A percentile compares a stretch with the other conserved stretches of the same genome.
These are phyloP conservation scores for Flaveria floridana DNA, from an alignment of 140 eudicot species.

Conservation along the genomic window DNA sequence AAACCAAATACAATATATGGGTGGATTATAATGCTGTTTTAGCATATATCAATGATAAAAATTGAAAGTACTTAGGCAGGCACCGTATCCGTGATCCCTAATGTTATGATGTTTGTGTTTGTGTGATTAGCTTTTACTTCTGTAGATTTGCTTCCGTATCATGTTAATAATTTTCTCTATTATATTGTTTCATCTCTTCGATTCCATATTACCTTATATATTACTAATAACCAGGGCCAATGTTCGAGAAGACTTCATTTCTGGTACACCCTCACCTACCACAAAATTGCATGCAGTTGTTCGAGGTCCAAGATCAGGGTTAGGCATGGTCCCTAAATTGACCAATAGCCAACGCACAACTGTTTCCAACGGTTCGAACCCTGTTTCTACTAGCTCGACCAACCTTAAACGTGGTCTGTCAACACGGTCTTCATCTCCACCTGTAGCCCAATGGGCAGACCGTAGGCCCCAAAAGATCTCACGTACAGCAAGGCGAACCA, in stretches of 20 bases:
- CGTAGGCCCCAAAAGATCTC: slow-evolving; percentile 84
- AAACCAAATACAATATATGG: neutral
- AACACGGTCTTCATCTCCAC: slow-evolving; percentile 74
- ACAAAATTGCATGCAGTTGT: slow-evolving; percentile 52
- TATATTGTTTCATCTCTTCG: neutral
- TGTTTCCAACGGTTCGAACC: slow-evolving; percentile 61
- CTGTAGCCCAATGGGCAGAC: slow-evolving; percentile 81
- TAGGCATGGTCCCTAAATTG: slow-evolving; percentile 48
- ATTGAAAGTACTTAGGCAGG: neutral
- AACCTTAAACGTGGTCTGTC: slow-evolving; percentile 65
- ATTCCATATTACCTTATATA: neutral
- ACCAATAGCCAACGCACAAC: slow-evolving; percentile 41
- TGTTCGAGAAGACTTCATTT: slow-evolving; percentile 62
- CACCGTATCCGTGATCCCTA: neutral
- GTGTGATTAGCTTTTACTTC: slow-evolving; percentile 1
- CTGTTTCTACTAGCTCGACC: slow-evolving; percentile 39
- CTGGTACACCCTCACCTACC: slow-evolving; percentile 61
- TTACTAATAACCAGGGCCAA: slow-evolving; percentile 40
- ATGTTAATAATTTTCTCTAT: neutral
- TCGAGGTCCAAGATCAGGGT: slow-evolving; percentile 78
- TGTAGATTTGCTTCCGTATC: neutral
- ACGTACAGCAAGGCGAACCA: slow-evolving; percentile 78
- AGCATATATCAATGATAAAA: neutral
- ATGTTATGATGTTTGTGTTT: neutral
- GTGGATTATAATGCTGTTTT: neutral